phyloP scores from a whole-genome alignment of 257 asterid species.

The Solanum gandarillasii region DNA sequence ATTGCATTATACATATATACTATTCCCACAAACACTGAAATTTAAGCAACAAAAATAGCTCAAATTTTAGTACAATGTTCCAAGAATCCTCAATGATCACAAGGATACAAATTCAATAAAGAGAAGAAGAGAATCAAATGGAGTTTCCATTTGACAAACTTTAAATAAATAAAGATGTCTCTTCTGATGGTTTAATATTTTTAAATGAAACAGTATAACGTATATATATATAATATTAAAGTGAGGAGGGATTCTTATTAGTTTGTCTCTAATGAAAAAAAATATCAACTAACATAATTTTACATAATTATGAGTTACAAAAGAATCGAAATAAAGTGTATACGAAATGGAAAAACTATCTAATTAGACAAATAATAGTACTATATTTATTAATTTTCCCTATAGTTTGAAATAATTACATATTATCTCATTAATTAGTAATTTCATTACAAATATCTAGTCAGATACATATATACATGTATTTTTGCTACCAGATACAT shows the following conservation, averaged over 20 bases:
- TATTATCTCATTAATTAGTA: too few relatives aligned
- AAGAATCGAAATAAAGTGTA: background rate
- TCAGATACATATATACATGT: too few relatives aligned
- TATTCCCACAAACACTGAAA: slow-evolving; percentile 5
- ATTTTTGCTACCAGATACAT: background rate
- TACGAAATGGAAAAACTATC: background rate
- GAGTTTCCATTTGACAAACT: background rate
- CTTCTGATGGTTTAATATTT: background rate
- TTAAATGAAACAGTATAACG: background rate
- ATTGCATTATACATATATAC: background rate
- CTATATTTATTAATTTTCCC: too few relatives aligned
- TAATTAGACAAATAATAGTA: too few relatives aligned
- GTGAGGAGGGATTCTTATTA: background rate
- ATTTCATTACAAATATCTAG: too few relatives aligned
- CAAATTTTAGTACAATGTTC: background rate
- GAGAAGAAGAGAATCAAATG: background rate
- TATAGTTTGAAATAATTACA: too few relatives aligned
- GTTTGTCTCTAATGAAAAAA: background rate
- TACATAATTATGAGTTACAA: background rate
- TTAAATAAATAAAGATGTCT: background rate
- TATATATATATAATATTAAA: background rate
- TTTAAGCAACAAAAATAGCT: background rate
- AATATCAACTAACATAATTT: background rate
- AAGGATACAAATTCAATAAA: background rate
- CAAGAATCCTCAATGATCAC: background rate